Evolutionary conservation across 1,284 basidiomycete species (phyloP).

Genomic region (Cutaneotrichosporon dermatis): DNA sequence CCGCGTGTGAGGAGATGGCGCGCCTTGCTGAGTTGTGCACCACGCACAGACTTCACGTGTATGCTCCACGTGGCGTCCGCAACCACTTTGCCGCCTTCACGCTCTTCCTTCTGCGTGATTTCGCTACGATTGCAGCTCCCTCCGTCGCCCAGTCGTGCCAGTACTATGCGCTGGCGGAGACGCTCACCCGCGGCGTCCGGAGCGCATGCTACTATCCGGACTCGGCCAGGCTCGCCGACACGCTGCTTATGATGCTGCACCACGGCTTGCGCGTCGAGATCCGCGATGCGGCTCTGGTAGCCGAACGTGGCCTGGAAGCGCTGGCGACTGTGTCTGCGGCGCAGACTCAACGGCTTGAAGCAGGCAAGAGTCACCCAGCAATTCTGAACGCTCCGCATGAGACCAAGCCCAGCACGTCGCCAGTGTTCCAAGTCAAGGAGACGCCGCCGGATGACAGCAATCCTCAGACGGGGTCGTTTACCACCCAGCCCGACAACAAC

Average conservation of each 20-base stretch:
- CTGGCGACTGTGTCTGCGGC: background rate
- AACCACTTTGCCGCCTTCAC: constrained; percentile 14
- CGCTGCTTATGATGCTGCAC: constrained; percentile 7
- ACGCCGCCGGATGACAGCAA: no score
- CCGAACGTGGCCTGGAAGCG: constrained; percentile 6
- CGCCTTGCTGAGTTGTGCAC: constrained; percentile 4
- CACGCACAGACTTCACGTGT: constrained; percentile 2
- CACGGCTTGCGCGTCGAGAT: background rate
- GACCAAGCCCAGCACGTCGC: no score
- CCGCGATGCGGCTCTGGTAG: constrained; percentile 8
- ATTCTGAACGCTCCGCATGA: background rate
- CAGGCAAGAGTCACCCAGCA: background rate
- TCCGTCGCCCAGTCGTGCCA: constrained; percentile 1
- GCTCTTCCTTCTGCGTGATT: constrained; percentile 6
- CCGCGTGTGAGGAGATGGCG: constrained; percentile 11
- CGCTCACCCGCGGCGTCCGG: constrained; percentile 9
- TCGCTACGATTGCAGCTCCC: background rate
- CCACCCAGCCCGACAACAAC: background rate
- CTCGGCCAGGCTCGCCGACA: constrained; percentile 7
- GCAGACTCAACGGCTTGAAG: background rate
- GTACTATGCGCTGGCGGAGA: constrained; percentile 10
- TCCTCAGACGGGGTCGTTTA: background rate
- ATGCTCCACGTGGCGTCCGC: constrained; percentile 4
- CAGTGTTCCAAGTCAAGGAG: no score
- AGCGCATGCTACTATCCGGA: constrained; percentile 3